A percentile compares a stretch with the other conserved stretches of the same genome.
Evolutionary conservation across 306 rosid genomes (phyloP).

Genomic region (Cyamopsis tetragonoloba): DNA sequence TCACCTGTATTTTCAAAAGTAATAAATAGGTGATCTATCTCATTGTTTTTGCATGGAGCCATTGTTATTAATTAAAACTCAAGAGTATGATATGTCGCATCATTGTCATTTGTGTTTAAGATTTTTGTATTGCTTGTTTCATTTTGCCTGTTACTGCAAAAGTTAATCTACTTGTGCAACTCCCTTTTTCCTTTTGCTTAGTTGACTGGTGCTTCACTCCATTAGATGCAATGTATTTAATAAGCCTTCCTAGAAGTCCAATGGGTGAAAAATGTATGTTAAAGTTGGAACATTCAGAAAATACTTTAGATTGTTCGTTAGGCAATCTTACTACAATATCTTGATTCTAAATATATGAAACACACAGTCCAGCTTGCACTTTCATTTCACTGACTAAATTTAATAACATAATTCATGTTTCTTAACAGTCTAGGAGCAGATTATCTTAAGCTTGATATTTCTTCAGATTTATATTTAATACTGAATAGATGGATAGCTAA

Average conservation of each 20-base stretch:
- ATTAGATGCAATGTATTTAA: not conserved
- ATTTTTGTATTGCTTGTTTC: not conserved
- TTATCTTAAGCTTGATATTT: not conserved
- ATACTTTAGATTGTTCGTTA: not conserved
- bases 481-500: conserved; percentile 3
- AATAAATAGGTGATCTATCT: not conserved
- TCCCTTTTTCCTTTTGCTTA: not conserved
- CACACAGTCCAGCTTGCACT: not conserved
- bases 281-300: not conserved
- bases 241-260: not conserved
- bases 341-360: not conserved
- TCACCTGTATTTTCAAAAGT: not conserved
- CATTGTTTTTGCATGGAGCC: not conserved
- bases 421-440: not conserved
- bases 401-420: not conserved
- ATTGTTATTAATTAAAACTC: not conserved
- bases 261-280: not conserved
- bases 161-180: conserved; percentile 2
- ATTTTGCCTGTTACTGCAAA: not conserved
- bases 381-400: not conserved
- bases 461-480: not conserved
- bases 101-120: not conserved
- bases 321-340: not conserved
- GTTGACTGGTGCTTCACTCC: not conserved
- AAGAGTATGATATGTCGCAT: not conserved